A percentile compares a stretch with the other conserved stretches of the same genome.
phyloP scores from a whole-genome alignment of 176 grass and related monocot genomes.

The Oryza coarctata region DNA sequence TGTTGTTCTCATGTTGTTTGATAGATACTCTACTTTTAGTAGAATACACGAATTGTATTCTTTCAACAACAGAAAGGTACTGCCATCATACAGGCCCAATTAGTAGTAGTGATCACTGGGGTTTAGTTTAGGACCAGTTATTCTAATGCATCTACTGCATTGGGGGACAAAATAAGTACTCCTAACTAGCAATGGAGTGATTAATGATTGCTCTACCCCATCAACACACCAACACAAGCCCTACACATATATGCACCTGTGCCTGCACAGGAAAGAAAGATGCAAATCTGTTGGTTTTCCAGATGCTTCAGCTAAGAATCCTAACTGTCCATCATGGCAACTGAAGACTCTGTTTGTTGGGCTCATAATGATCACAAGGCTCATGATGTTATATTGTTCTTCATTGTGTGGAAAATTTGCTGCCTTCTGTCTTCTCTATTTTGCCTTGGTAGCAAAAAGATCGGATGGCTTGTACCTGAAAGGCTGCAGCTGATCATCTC shows the following conservation, averaged over 20 bases:
- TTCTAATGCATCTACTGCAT: background rate
- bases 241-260: slow-evolving; percentile 16
- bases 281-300: background rate
- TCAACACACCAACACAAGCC: slow-evolving; percentile 10
- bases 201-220: slow-evolving; percentile 24
- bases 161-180: slow-evolving; percentile 26
- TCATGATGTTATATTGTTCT: background rate
- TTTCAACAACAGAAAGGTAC: slow-evolving; percentile 4
- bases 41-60: slow-evolving; percentile 20
- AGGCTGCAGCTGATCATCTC: background rate
- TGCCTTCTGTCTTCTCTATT: background rate
- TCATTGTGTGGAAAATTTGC: background rate
- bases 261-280: slow-evolving; percentile 25
- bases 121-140: background rate
- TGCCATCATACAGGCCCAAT: background rate
- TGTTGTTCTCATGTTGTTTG: background rate
- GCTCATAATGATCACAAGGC: slow-evolving; percentile 10
- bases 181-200: background rate
- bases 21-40: slow-evolving; percentile 31
- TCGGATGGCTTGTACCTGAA: background rate
- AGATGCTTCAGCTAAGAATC: slow-evolving; percentile 11
- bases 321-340: slow-evolving; percentile 14
- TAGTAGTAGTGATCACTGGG: slow-evolving; percentile 9
- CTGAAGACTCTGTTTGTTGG: slow-evolving; percentile 28
- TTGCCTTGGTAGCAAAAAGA: background rate